A percentile compares a stretch with the other conserved stretches of the same genome.
These are phyloP conservation scores for Neurospora sp. DNA, from an alignment of 495 filamentous ascomycete species.

Conservation along the genomic window DNA sequence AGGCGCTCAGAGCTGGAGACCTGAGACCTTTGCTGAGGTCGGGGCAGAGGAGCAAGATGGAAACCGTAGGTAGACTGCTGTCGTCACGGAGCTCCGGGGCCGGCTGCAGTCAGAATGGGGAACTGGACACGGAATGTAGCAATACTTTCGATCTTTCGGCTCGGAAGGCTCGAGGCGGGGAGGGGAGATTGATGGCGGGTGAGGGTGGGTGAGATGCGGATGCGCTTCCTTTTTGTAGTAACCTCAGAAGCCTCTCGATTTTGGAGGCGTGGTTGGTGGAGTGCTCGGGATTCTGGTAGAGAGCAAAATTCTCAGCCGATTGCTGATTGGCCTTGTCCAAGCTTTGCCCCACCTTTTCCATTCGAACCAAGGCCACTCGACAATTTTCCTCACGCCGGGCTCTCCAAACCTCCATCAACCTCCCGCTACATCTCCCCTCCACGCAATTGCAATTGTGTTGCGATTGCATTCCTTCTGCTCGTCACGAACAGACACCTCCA, in stretches of 20 bases:
- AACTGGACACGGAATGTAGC: background rate
- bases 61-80: background rate
- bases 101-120: background rate
- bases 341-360: constrained; percentile 1
- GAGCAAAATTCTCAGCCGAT: constrained; percentile 29
- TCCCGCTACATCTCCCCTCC: background rate
- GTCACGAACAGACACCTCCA: constrained; percentile 29
- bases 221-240: background rate
- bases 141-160: background rate
- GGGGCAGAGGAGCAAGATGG: background rate
- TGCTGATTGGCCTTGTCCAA: constrained; percentile 21
- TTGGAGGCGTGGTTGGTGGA: background rate
- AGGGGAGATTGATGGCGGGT: background rate
- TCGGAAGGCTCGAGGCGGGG: background rate
- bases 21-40: background rate
- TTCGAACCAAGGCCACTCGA: constrained; percentile 12
- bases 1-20: background rate
- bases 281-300: constrained; percentile 3
- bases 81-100: background rate
- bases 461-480: constrained; percentile 36
- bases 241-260: background rate
- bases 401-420: constrained; percentile 5
- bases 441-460: constrained; percentile 34
- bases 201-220: background rate
- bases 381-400: constrained; percentile 16